Evolutionary conservation across 768 basidiomycete genomes (phyloP).

Genomic region (Lyophyllum decastes): DNA sequence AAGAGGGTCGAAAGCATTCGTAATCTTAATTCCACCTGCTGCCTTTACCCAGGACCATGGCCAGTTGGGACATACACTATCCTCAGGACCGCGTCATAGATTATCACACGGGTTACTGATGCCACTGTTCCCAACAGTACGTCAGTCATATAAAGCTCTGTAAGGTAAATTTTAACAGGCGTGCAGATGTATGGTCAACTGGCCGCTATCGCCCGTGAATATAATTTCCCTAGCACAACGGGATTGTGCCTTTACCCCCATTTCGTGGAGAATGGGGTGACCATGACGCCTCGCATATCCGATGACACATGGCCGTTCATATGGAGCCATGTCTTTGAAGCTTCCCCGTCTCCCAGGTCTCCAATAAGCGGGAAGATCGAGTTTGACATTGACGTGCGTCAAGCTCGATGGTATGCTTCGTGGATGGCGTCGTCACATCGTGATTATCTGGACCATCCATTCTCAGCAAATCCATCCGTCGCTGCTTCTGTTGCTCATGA

Average conservation of each 20-base stretch:
- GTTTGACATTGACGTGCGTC: conserved; percentile 79
- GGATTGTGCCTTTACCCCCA: conserved; percentile 84
- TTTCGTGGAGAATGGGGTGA: conserved; percentile 53
- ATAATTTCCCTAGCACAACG: conserved; percentile 73
- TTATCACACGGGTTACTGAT: conserved; percentile 71
- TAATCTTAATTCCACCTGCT: conserved; percentile 68
- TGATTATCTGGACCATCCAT: conserved; percentile 41
- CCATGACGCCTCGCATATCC: conserved; percentile 69
- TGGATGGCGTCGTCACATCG: conserved; percentile 61
- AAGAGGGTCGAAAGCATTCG: conserved; percentile 51
- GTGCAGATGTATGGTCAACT: conserved; percentile 75
- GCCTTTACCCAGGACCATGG: conserved; percentile 61
- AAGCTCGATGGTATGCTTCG: conserved; percentile 77
- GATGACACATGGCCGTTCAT: conserved; percentile 78
- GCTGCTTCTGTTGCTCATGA: conserved; percentile 51
- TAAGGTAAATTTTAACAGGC: background rate
- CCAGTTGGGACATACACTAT: conserved; percentile 56
- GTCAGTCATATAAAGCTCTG: conserved; percentile 3
- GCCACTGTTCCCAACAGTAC: conserved; percentile 74
- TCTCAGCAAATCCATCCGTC: conserved; percentile 36
- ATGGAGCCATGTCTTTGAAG: conserved; percentile 63
- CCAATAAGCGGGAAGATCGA: conserved; percentile 81
- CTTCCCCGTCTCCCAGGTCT: conserved; percentile 35
- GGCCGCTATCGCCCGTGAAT: conserved; percentile 78
- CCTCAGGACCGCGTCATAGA: conserved; percentile 58